Percentiles rank a stretch among this genome's conserved stretches.
Evolutionary conservation across 495 filamentous ascomycete species (phyloP).

Genomic region (Haplographium delicatum): DNA sequence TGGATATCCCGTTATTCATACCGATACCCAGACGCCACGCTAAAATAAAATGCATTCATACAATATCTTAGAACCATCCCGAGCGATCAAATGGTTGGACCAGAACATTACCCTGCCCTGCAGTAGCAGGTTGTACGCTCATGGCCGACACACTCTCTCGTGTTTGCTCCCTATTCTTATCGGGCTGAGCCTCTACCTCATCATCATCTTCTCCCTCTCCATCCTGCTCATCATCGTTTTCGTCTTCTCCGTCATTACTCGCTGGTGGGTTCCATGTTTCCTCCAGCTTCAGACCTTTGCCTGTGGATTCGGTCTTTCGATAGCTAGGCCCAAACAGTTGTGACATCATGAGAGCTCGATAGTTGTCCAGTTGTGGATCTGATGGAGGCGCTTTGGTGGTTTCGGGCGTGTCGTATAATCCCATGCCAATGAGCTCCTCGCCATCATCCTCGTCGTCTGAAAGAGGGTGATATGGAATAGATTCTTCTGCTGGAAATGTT

Average conservation of each 20-base stretch:
- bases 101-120: too few relatives aligned
- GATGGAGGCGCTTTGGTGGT: constrained; percentile 30
- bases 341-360: constrained; percentile 42
- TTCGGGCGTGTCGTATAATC: constrained; percentile 68
- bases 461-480: constrained; percentile 40
- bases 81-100: constrained; percentile 4
- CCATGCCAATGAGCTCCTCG: constrained; percentile 78
- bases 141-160: too few relatives aligned
- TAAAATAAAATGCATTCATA: too few relatives aligned
- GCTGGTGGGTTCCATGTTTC: constrained; percentile 74
- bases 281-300: constrained; percentile 77
- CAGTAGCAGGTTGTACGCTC: too few relatives aligned
- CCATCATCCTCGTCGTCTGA: constrained; percentile 44
- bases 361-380: constrained; percentile 36
- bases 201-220: constrained; percentile 35
- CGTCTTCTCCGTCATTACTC: constrained; percentile 52
- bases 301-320: constrained; percentile 34
- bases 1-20: constrained; percentile 1
- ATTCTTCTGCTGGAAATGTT: constrained; percentile 36
- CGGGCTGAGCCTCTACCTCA: constrained; percentile 11
- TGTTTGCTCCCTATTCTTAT: too few relatives aligned
- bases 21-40: constrained; percentile 9
- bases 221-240: constrained; percentile 40
- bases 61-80: too few relatives aligned
- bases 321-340: constrained; percentile 39